A percentile compares a stretch with the other conserved stretches of the same genome.
phyloP scores from a whole-genome alignment of 768 basidiomycete species.

The Mycena crocata region DNA sequence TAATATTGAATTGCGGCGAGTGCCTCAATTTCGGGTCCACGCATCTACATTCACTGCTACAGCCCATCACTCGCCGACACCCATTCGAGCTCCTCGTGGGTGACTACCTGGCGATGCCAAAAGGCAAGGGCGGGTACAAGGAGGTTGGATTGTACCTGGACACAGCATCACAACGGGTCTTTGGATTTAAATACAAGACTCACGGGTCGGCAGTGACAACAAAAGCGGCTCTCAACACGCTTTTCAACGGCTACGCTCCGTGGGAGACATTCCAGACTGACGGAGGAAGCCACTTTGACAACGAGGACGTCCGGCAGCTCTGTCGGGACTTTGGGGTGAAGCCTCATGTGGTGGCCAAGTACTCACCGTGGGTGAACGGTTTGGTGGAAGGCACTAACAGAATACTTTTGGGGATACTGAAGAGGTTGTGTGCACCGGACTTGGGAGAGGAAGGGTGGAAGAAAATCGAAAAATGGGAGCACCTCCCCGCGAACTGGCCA shows the following conservation, averaged over 20 bases:
- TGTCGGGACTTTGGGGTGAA: conserved; percentile 25
- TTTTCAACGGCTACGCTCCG: conserved; percentile 22
- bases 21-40: conserved; percentile 41
- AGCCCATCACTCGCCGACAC: conserved; percentile 39
- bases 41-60: conserved; percentile 38
- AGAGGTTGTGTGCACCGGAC: conserved; percentile 17
- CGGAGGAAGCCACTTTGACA: conserved; percentile 40
- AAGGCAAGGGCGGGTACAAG: conserved; percentile 35
- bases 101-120: conserved; percentile 42
- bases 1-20: conserved; percentile 35
- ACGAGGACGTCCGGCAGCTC: conserved; percentile 26
- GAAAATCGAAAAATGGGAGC: conserved; percentile 16
- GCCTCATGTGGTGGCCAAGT: conserved; percentile 19
- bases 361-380: too few relatives aligned
- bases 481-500: conserved; percentile 36
- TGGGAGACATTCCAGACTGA: too few relatives aligned
- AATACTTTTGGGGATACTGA: neutral
- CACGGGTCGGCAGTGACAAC: conserved; percentile 6
- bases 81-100: conserved; percentile 44
- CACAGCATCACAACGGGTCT: conserved; percentile 25
- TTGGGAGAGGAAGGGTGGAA: conserved; percentile 23
- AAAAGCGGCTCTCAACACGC: conserved; percentile 29
- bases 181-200: conserved; percentile 36
- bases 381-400: too few relatives aligned
- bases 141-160: conserved; percentile 35